Evolutionary conservation across 164 flowering plant genomes (phyloP).

Genomic region (Umbilicus rupestris): DNA sequence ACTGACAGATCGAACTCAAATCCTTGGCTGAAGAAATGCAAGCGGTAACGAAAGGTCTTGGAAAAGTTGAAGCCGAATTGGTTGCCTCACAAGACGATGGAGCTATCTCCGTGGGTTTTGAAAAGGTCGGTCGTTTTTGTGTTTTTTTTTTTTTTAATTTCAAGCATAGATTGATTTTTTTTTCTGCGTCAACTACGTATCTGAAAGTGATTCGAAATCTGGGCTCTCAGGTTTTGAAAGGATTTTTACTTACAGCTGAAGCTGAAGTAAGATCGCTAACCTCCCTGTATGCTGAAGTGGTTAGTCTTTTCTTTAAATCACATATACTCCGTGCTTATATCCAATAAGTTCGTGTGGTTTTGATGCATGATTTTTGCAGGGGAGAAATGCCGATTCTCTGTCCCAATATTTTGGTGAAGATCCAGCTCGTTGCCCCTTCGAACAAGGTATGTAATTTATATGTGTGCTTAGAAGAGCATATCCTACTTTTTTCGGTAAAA

Average conservation of each 20-base stretch:
- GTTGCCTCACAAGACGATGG: conserved; percentile 87
- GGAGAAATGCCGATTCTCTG: conserved; percentile 93
- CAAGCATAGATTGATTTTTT: background rate
- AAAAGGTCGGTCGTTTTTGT: conserved; percentile 41
- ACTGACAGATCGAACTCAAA: conserved; percentile 76
- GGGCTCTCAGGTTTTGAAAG: conserved; percentile 53
- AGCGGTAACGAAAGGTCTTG: conserved; percentile 98
- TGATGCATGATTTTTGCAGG: conserved; percentile 36
- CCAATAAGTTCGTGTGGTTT: background rate
- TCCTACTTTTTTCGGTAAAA: no score
- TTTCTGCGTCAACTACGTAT: background rate
- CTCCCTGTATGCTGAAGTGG: conserved; percentile 95
- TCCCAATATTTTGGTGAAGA: conserved; percentile 97
- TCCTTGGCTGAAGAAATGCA: conserved; percentile 99
- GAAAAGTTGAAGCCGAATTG: conserved; percentile 94
- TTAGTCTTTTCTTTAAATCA: conserved; percentile 24
- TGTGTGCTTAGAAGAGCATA: no score
- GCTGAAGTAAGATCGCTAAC: conserved; percentile 90
- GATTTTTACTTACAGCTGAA: conserved; percentile 90
- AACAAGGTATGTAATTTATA: conserved; percentile 81
- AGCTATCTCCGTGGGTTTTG: conserved; percentile 68
- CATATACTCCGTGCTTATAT: background rate
- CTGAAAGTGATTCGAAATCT: background rate
- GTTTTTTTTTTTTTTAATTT: background rate
- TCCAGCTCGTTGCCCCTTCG: conserved; percentile 97